Conservation (phyloP, 345 rosid genomes). For the Durio zibethinus region DNA sequence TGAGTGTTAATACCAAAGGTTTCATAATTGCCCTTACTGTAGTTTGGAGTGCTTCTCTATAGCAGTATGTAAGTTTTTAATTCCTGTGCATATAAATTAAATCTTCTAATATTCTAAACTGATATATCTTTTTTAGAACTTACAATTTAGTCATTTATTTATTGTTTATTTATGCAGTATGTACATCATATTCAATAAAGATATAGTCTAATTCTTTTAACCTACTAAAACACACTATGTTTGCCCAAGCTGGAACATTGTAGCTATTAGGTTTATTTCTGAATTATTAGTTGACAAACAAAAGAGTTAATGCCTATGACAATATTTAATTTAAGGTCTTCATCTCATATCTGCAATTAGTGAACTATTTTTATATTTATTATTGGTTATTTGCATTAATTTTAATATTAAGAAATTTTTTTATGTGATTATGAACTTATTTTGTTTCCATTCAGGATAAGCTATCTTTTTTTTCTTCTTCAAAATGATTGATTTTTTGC, state of each 20-base stretch:
- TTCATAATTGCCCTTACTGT: slow-evolving; percentile 83
- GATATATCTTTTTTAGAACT: neutral
- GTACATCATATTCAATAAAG: slow-evolving; percentile 89
- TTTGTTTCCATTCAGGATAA: too few species aligned
- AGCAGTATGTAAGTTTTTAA: slow-evolving; percentile 76
- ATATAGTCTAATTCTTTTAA: slow-evolving; percentile 88
- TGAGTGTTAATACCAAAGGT: slow-evolving; percentile 85
- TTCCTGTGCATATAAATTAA: neutral
- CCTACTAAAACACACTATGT: slow-evolving; percentile 94
- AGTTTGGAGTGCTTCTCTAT: slow-evolving; percentile 95
- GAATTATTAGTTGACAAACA: slow-evolving; percentile 82
- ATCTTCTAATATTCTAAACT: neutral
- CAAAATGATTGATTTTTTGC: neutral
- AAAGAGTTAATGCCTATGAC: slow-evolving; percentile 57
- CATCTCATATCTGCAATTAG: too few species aligned
- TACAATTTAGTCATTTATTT: neutral
- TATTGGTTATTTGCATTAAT: too few species aligned
- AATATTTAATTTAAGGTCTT: too few species aligned
- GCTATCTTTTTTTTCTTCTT: slow-evolving; percentile 12
- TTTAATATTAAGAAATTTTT: too few species aligned
- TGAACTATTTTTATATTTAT: too few species aligned
- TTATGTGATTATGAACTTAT: too few species aligned
- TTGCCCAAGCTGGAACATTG: slow-evolving; percentile 89
- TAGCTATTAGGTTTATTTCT: slow-evolving; percentile 76
- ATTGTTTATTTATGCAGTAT: slow-evolving; percentile 55